These are phyloP conservation scores for Rosa rugosa DNA, from an alignment of 306 rosid genomes.

Conservation along the genomic window DNA sequence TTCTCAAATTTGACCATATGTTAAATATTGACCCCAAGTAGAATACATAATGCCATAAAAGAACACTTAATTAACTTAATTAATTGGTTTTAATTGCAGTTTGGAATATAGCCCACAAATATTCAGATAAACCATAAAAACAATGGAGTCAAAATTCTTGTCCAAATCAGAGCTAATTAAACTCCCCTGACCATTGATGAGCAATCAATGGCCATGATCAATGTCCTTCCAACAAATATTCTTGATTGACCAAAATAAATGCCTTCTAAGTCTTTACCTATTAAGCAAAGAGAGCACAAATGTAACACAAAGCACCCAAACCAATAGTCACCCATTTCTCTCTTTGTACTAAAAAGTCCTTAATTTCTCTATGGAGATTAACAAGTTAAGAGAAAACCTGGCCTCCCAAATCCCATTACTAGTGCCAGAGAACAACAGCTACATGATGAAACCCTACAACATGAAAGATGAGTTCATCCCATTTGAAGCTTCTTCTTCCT, in stretches of 20 bases:
- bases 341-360: background rate
- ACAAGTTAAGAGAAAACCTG: conserved; percentile 39
- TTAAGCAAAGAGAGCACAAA: conserved; percentile 38
- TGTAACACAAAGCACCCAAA: conserved; percentile 17
- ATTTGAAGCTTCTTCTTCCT: conserved; percentile 44
- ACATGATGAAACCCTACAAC: conserved; percentile 29
- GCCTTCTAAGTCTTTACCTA: conserved; percentile 32
- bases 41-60: conserved; percentile 33
- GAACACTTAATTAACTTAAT: conserved; percentile 22
- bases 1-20: conserved; percentile 33
- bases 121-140: background rate
- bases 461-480: conserved; percentile 43
- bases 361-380: conserved; percentile 49
- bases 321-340: conserved; percentile 24
- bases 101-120: conserved; percentile 26
- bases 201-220: conserved; percentile 27
- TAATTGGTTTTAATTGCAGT: conserved; percentile 34
- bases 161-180: conserved; percentile 21
- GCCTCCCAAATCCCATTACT: conserved; percentile 32
- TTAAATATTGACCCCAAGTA: background rate
- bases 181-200: conserved; percentile 47
- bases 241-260: conserved; percentile 28
- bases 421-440: conserved; percentile 32
- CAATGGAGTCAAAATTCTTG: background rate
- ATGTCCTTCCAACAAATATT: conserved; percentile 19